Evolutionary conservation across 2,329 filamentous ascomycete species (phyloP).

Genomic region (Botrytis squamosa): DNA sequence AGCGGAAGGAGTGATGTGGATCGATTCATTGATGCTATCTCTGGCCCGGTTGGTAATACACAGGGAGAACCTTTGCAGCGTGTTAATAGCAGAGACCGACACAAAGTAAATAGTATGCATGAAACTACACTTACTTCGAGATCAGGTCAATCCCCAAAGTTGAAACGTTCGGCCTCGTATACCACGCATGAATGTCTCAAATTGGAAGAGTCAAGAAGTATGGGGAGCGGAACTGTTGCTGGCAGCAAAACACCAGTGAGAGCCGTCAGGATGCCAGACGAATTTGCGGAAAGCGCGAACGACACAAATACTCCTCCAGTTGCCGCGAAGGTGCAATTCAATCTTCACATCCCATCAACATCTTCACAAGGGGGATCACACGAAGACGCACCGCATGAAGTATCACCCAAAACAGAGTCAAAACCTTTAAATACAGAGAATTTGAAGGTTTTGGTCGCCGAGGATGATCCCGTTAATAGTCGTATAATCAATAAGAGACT

Average conservation of each 20-base stretch:
- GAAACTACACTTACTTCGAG: background rate
- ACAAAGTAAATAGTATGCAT: conserved; percentile 21
- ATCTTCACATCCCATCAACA: conserved; percentile 21
- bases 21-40: conserved; percentile 69
- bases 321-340: conserved; percentile 28
- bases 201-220: conserved; percentile 36
- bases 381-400: background rate
- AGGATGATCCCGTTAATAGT: conserved; percentile 86
- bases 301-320: background rate
- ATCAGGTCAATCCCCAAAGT: conserved; percentile 18
- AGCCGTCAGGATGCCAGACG: conserved; percentile 49
- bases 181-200: conserved; percentile 29
- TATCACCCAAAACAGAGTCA: background rate
- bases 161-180: conserved; percentile 31
- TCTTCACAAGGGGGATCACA: conserved; percentile 13
- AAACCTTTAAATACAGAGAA: conserved; percentile 26
- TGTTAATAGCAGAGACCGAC: conserved; percentile 27
- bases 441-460: conserved; percentile 69
- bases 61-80: conserved; percentile 39
- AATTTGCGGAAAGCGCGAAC: conserved; percentile 31
- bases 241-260: conserved; percentile 45
- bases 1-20: conserved; percentile 60
- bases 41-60: conserved; percentile 53
- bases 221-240: conserved; percentile 43
- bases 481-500: conserved; percentile 79